Conservation (phyloP, 371 early-diverging fungal species). For the Entomophthora muscae region DNA sequence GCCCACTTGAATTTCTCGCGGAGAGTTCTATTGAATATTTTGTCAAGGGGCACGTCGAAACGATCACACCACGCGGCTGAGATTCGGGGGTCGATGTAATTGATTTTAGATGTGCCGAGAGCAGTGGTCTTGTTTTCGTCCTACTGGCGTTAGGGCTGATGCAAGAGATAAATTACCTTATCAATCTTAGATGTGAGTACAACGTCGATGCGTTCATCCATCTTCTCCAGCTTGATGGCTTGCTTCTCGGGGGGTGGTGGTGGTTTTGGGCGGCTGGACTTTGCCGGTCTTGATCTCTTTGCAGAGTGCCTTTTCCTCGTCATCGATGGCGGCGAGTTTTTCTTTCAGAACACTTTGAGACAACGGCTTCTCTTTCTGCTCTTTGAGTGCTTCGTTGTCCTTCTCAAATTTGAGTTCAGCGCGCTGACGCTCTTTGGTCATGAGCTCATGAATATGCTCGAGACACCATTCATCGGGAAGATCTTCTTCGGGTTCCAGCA, state of each 20-base stretch:
- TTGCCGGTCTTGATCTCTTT: constrained; percentile 28
- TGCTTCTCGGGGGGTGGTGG: constrained; percentile 36
- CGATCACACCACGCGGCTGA: constrained; percentile 84
- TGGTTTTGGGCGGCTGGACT: constrained; percentile 17
- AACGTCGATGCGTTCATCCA: constrained; percentile 45
- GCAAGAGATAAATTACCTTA: too few relatives aligned
- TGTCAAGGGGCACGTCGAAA: constrained; percentile 72
- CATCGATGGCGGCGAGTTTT: constrained; percentile 30
- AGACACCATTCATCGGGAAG: constrained; percentile 66
- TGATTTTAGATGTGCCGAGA: constrained; percentile 90
- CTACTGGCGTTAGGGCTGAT: constrained; percentile 15
- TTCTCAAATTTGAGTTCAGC: constrained; percentile 40
- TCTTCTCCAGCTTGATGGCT: constrained; percentile 34
- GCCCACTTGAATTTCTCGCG: constrained; percentile 96
- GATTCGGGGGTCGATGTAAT: constrained; percentile 96
- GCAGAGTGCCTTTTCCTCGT: constrained; percentile 19
- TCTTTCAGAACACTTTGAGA: constrained; percentile 32
- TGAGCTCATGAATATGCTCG: constrained; percentile 28
- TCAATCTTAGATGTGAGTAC: constrained; percentile 47
- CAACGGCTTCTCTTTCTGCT: constrained; percentile 26
- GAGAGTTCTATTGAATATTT: constrained; percentile 77
- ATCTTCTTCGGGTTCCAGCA: constrained; percentile 48
- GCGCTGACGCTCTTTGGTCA: constrained; percentile 39
- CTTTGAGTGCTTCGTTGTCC: constrained; percentile 46
- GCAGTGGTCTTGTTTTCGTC: constrained; percentile 95